Evolutionary conservation across 169 alveolate genomes (phyloP).

Genomic region (Eimeria sp.): DNA sequence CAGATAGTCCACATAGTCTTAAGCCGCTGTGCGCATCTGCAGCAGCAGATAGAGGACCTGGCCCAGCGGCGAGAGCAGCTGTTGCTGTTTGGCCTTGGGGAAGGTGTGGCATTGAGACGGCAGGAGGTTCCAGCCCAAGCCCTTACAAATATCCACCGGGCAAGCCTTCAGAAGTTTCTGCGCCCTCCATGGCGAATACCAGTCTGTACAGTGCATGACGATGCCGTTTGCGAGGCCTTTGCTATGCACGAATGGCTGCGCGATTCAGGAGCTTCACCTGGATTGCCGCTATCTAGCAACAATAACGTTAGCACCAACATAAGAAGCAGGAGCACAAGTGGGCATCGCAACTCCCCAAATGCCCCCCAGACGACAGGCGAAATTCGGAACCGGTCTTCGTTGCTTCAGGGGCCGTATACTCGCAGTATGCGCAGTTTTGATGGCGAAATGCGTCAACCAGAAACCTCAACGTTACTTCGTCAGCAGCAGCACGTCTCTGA

Average conservation of each 20-base stretch:
- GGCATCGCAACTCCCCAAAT: background rate
- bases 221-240: background rate
- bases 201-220: background rate
- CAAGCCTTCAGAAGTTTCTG: background rate
- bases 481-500: background rate
- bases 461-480: background rate
- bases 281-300: background rate
- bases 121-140: background rate
- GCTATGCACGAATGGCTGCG: slow-evolving; percentile 14
- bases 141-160: background rate
- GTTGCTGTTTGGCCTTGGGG: background rate
- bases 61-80: slow-evolving; percentile 15
- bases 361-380: slow-evolving; percentile 17
- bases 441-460: background rate
- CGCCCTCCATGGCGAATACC: slow-evolving; percentile 37
- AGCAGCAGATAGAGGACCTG: background rate
- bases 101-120: background rate
- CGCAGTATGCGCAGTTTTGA: background rate
- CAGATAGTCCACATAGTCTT: slow-evolving; percentile 39
- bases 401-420: background rate
- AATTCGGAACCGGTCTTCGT: background rate
- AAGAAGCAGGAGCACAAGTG: background rate
- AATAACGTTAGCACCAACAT: background rate
- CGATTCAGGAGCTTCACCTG: background rate
- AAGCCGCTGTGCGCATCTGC: slow-evolving; percentile 25